Conservation (phyloP, 2,329 filamentous ascomycete genomes). For the Lachnellula hyalina region DNA sequence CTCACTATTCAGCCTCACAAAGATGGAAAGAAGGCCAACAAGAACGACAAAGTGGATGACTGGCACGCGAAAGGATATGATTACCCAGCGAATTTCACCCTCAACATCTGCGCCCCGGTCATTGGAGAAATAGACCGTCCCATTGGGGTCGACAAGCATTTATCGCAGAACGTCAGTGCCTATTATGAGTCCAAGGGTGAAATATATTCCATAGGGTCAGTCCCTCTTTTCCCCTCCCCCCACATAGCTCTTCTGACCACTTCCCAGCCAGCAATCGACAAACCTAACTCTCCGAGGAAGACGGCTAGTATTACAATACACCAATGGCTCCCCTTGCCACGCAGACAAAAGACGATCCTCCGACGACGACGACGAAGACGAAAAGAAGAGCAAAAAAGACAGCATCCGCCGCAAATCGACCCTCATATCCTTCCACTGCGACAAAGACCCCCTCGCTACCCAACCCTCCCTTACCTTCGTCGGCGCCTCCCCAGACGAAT, state of each 20-base stretch:
- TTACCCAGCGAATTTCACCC: constrained; percentile 73
- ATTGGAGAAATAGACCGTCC: constrained; percentile 59
- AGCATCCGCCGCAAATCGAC: constrained; percentile 62
- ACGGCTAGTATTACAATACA: constrained; percentile 73
- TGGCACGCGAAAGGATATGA: constrained; percentile 67
- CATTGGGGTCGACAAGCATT: constrained; percentile 54
- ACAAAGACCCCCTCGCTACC: constrained; percentile 67
- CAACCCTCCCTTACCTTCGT: constrained; percentile 76
- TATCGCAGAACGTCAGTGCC: constrained; percentile 72
- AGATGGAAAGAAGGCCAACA: constrained; percentile 35
- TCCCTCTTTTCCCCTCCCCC: constrained; percentile 9
- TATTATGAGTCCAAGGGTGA: constrained; percentile 65
- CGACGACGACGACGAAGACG: constrained; percentile 30
- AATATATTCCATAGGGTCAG: constrained; percentile 70
- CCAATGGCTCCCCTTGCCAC: constrained; percentile 69
- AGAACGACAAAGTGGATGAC: constrained; percentile 53
- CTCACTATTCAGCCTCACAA: constrained; percentile 24
- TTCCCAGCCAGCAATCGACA: constrained; percentile 50
- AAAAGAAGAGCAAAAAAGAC: constrained; percentile 29
- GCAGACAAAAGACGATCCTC: constrained; percentile 35
- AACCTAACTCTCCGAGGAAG: constrained; percentile 57
- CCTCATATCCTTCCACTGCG: constrained; percentile 89
- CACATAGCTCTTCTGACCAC: constrained; percentile 9
- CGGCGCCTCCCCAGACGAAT: constrained; percentile 77
- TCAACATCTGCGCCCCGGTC: constrained; percentile 78